Evolutionary conservation across 2,329 filamentous ascomycete genomes (phyloP), one percentile per base, ranked within the genome.

Genomic region (Colletotrichum salicis): DNA sequence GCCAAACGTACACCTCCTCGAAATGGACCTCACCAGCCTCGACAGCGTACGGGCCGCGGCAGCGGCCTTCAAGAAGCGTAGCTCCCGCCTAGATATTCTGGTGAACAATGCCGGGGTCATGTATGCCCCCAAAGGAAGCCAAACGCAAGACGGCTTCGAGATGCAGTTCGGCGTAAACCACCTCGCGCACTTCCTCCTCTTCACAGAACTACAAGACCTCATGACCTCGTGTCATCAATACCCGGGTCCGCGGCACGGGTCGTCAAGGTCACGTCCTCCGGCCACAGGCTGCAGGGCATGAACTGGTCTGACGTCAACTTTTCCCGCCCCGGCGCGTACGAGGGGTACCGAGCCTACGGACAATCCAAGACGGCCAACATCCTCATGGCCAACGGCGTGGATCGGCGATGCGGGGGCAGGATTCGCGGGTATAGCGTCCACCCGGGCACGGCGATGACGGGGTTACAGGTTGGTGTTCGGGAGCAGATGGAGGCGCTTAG

Each of bases 131-230:
- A 61, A 71, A 19, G 55, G 51, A 10, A 76, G 60, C 1, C 37
- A 58, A 10, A 74, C 71, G 5, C 33, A 27, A 0, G 75, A 77
- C 45, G 74, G 75, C 33, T 68, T 73, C 56, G 77, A 78, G 74
- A 75, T 76, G 0, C 86, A 89, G 67, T 85, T 89, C 66, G 87
- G 82, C 41, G 84, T 82, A 3, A 89, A 89, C 76, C 84, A 89
- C 74, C 78, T 90, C 1, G 82, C 79, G 13, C 85, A 88, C 74
- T 89, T 89, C 78, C 80, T 89, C 0, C 81, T 89, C 29, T 85
- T 87, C 74, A 80, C 86, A 24, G 81, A 87, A 1, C 79, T 90
- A 31, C 85, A 84, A 51, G 76, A 81, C 0, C 75, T 82, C 0
- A 76, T 89, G 7, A 76, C 88, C 0, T 74, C 80, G 0, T 80